Evolutionary conservation across 768 basidiomycete genomes (phyloP), one percentile per base, ranked within the genome.

Genomic region (Pleurotus giganteus): DNA sequence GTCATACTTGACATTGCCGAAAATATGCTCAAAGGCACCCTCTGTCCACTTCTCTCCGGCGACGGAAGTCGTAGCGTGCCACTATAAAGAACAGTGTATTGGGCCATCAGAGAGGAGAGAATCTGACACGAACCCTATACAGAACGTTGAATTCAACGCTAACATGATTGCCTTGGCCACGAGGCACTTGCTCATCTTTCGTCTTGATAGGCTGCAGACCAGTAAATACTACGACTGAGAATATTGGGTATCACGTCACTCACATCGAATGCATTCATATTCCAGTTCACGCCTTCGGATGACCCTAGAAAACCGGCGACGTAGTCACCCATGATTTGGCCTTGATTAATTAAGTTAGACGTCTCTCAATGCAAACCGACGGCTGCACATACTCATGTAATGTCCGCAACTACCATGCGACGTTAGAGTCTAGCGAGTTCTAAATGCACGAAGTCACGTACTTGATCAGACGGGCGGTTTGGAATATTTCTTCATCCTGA

Each of bases 111-210:
- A 2, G 12, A 45, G 7, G 21, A 36, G 47, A 15, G 13, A 8
- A 9, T 45, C 26, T 1, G 24, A 19, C 13, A 37, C 68, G 43
- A 57, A 76, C 75, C 28, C 75, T 54, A 63, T 79, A 79, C 1
- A 78, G 63, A 15, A 77, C 49, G 44, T 75, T 88, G 70, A 89
- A 89, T 63, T 90, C 89, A 27, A 86, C 73, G 27, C 85, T 88
- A 54, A 76, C 75, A 55, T 80, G 80, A 59, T 89, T 88, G 12
- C 88, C 88, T 45, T 75, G 69, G 4, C 87, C 89, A 4, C 83
- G 76, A 1, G 59, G 60, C 1, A 76, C 69, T 39, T 64, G 58
- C 1, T 63, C 55, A 12, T 75, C 67, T 27, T 68, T 66, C 15
- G 17, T 50, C 15, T 71, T 63, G 42, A 82, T 80, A 13, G 74